Conservation (phyloP, 192 early-diverging fungal species). For the Coemansia sp. region DNA sequence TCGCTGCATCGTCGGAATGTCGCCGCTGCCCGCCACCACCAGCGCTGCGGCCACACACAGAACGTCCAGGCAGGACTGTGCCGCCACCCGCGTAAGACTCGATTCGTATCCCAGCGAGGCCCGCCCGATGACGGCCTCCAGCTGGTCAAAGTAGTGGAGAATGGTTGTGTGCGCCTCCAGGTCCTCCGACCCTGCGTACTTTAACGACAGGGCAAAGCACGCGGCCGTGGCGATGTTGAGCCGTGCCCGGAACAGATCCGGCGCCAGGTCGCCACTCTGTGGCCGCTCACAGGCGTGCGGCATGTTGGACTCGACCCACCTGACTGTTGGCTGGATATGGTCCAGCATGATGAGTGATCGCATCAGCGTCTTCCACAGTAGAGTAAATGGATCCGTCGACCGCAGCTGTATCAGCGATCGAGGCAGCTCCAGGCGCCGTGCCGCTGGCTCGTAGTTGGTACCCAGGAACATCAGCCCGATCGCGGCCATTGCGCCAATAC, state of each 20-base stretch:
- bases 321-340: constrained; percentile 54
- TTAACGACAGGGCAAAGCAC: constrained; percentile 38
- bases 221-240: constrained; percentile 20
- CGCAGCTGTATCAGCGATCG: constrained; percentile 54
- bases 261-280: not conserved
- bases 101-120: constrained; percentile 31
- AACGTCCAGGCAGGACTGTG: constrained; percentile 65
- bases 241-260: constrained; percentile 26
- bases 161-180: constrained; percentile 9
- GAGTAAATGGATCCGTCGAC: constrained; percentile 63
- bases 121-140: constrained; percentile 6
- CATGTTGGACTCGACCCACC: constrained; percentile 56
- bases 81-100: constrained; percentile 54
- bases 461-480: constrained; percentile 80
- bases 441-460: constrained; percentile 62
- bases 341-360: constrained; percentile 72
- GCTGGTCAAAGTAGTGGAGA: constrained; percentile 25
- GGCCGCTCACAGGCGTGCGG: not conserved
- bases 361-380: constrained; percentile 64
- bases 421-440: constrained; percentile 60
- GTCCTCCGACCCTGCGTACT: constrained; percentile 36
- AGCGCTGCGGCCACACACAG: constrained; percentile 55
- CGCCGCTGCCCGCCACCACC: constrained; percentile 78
- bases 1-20: constrained; percentile 55
- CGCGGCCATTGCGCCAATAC: constrained; percentile 63